A percentile compares a stretch with the other conserved stretches of the same genome.
Evolutionary conservation across 2,329 filamentous ascomycete species (phyloP).

Genomic region (Ceratocystis variospora): DNA sequence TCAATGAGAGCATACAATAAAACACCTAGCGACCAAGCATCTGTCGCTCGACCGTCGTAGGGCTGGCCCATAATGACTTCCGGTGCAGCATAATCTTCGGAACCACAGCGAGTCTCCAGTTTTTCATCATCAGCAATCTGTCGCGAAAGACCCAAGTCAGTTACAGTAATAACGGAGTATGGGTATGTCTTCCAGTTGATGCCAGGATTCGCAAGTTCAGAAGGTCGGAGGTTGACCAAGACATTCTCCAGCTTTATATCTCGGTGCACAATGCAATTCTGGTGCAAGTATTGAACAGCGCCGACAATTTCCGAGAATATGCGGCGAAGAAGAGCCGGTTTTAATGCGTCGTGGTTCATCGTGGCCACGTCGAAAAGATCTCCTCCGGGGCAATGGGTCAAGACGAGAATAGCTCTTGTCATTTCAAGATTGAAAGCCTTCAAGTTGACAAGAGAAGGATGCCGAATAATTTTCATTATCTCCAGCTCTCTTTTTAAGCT

Average conservation of each 20-base stretch:
- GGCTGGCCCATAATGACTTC: slow-evolving; percentile 91
- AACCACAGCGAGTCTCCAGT: slow-evolving; percentile 86
- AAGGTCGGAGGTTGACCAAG: slow-evolving; percentile 66
- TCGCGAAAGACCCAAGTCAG: slow-evolving; percentile 79
- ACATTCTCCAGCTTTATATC: slow-evolving; percentile 98
- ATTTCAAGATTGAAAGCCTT: slow-evolving; percentile 84
- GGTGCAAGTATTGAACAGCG: slow-evolving; percentile 75
- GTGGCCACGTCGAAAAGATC: slow-evolving; percentile 90
- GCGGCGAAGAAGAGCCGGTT: slow-evolving; percentile 56
- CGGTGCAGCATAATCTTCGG: slow-evolving; percentile 91
- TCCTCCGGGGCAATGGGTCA: slow-evolving; percentile 86
- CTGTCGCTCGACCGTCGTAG: slow-evolving; percentile 82
- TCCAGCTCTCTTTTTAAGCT: slow-evolving; percentile 90
- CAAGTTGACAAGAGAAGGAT: slow-evolving; percentile 80
- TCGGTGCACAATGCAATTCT: slow-evolving; percentile 76
- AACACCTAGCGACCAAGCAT: slow-evolving; percentile 92
- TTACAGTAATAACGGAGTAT: slow-evolving; percentile 72
- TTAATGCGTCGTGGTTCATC: slow-evolving; percentile 52
- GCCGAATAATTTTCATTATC: slow-evolving; percentile 74
- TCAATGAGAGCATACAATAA: slow-evolving; percentile 88
- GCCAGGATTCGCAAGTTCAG: slow-evolving; percentile 48
- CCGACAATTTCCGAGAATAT: slow-evolving; percentile 83
- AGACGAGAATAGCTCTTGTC: slow-evolving; percentile 66
- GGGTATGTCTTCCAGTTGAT: slow-evolving; percentile 63
- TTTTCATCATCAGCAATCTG: slow-evolving; percentile 75